A percentile compares a stretch with the other conserved stretches of the same genome.
Evolutionary conservation across 164 flowering plant genomes (phyloP).

Genomic region (Piper longum): DNA sequence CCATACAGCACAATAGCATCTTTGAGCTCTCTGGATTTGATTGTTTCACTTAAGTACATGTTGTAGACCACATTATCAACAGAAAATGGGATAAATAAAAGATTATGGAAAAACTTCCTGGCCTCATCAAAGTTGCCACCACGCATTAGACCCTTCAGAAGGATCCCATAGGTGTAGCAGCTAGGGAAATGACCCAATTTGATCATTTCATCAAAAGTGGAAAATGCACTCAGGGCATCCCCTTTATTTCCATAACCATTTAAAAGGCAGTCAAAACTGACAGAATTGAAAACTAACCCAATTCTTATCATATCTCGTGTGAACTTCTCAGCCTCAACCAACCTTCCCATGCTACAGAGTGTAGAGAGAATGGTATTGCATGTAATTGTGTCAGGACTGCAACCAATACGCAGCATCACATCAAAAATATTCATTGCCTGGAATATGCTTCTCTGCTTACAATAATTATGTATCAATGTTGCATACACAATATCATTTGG

Average conservation of each 20-base stretch:
- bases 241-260: conserved; percentile 49
- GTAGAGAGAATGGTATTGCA: conserved; percentile 46
- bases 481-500: conserved; percentile 41
- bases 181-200: conserved; percentile 40
- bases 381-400: conserved; percentile 27
- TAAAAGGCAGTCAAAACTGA: conserved; percentile 48
- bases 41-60: conserved; percentile 32
- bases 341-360: conserved; percentile 41
- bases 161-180: conserved; percentile 39
- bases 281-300: conserved; percentile 34
- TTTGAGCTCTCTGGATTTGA: conserved; percentile 36
- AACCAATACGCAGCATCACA: conserved; percentile 32
- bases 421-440: conserved; percentile 42
- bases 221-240: conserved; percentile 42
- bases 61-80: conserved; percentile 46
- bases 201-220: conserved; percentile 54
- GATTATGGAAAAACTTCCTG: conserved; percentile 25
- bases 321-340: conserved; percentile 52
- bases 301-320: conserved; percentile 39
- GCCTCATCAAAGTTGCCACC: conserved; percentile 43
- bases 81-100: conserved; percentile 34
- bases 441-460: conserved; percentile 32
- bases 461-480: conserved; percentile 43
- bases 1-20: conserved; percentile 34
- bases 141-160: conserved; percentile 59